Conservation (phyloP, 2,329 filamentous ascomycete species). For the Beauveria pseudobassiana region DNA sequence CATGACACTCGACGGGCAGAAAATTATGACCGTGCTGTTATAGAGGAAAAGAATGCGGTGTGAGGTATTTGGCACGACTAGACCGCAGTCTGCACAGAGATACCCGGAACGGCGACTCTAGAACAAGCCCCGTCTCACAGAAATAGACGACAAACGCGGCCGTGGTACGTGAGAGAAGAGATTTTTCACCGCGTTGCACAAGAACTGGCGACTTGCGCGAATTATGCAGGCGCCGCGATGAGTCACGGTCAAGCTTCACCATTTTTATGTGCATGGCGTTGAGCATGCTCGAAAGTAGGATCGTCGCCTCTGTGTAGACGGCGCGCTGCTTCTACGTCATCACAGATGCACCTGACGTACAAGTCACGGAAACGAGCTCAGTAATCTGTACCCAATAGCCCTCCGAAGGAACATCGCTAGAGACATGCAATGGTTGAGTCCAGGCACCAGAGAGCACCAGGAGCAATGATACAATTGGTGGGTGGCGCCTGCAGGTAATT, state of each 20-base stretch:
- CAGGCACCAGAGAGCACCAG: too few species aligned
- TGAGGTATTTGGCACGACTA: not conserved
- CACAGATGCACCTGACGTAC: not conserved
- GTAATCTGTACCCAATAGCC: too few species aligned
- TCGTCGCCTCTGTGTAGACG: not conserved
- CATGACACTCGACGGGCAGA: too few species aligned
- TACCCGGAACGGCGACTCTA: not conserved
- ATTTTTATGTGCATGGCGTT: not conserved
- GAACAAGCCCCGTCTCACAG: not conserved
- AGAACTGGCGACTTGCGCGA: not conserved
- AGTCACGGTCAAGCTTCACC: not conserved
- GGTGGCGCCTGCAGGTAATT: too few species aligned
- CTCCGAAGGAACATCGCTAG: too few species aligned
- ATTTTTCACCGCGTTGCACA: not conserved
- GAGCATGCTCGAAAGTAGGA: conserved; percentile 1
- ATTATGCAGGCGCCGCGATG: not conserved
- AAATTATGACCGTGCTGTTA: not conserved
- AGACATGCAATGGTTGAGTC: too few species aligned
- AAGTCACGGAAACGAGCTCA: not conserved
- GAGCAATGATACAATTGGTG: too few species aligned
- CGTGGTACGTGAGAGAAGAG: not conserved
- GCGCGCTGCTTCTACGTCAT: not conserved
- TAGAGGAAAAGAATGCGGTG: not conserved
- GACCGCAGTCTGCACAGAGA: not conserved
- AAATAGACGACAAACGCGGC: not conserved